Base-by-base conservation (phyloP, 768 basidiomycete genomes). In the Suillus plorans region DNA sequence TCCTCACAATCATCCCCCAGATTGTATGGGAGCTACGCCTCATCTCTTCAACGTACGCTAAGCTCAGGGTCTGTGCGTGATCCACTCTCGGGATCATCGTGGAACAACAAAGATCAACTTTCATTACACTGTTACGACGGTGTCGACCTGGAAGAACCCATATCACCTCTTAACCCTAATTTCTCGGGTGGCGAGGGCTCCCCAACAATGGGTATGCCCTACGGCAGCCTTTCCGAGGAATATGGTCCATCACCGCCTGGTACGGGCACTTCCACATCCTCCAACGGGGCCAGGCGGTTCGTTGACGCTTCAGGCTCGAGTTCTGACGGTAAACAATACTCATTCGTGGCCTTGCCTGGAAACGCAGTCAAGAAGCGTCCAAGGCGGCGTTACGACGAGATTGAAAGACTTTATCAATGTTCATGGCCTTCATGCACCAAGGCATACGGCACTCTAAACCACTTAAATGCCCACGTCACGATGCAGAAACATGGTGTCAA, bases 401-500 rank as follows among this genome's bases (percentile, higher is more conserved):
- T 98, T 69, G 95, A 97, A 78, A 87, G 96, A 34, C 78, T 97
- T 61, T 98, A 98, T 74, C 85, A 86, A 63, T 98, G 96, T 81
- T 89, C 89, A 59, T 93, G 88, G 85, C 85, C 84, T 5, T 83
- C 86, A 52, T 89, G 88, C 68, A 82, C 86, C 63, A 97, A 97
- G 79, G 84, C 92, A 34, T 97, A 97, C 72, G 95, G 95, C 37
- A 97, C 95, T 5, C 82, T 98, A 58, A 98, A 99, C 74, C 97
- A 99, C 77, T 83, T 99, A 66, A 99, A 99, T 74, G 95, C 95
- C 37, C 97, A 99, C 76, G 94, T 98, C 64, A 91, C 89, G n/a
- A 97, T 97, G 93, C 97, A 98, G 77, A 92, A 92, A 77, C 97
- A 99, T 74, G 97, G 97, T 50, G 63, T 82, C 18, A 98, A 97